Conservation (phyloP, 2,329 filamentous ascomycete species). For the Ophiocordyceps camponoti-saundersi region DNA sequence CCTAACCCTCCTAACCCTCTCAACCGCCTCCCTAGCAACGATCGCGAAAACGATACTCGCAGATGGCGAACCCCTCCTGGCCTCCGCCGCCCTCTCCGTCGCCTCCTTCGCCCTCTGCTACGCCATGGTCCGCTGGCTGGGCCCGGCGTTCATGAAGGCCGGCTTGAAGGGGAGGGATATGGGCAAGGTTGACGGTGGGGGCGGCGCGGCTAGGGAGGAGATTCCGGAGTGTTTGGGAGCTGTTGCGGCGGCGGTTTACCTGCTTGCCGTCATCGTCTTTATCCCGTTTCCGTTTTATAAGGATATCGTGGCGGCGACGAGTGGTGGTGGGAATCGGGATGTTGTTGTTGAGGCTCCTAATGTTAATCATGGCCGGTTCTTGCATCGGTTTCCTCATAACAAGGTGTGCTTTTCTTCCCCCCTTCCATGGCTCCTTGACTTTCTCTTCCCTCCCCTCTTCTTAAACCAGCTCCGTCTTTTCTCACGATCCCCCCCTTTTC, state of each 20-base stretch:
- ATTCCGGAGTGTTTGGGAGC: constrained; percentile 95
- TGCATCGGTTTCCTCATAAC: constrained; percentile 86
- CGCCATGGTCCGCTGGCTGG: constrained; percentile 84
- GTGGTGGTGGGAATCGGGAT: constrained; percentile 82
- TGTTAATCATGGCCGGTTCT: constrained; percentile 65
- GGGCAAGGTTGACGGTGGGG: constrained; percentile 45
- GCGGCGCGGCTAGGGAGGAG: constrained; percentile 22
- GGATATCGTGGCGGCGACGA: constrained; percentile 89
- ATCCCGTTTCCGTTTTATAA: constrained; percentile 97
- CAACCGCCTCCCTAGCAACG: constrained; percentile 52
- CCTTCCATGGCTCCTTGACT: not conserved
- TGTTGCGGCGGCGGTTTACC: constrained; percentile 80
- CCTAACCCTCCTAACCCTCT: constrained; percentile 42
- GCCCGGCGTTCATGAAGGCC: constrained; percentile 71
- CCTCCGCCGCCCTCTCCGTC: constrained; percentile 72
- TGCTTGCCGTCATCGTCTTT: constrained; percentile 77
- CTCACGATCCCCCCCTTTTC: not conserved
- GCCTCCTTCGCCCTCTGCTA: constrained; percentile 71
- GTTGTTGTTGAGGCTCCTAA: constrained; percentile 58
- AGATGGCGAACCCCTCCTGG: constrained; percentile 77
- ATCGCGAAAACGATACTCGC: constrained; percentile 67
- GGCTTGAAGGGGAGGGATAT: constrained; percentile 84
- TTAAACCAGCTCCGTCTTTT: too few relatives aligned
- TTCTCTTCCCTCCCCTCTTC: not conserved
- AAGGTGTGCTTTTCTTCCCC: constrained; percentile 40